Conservation (phyloP, 129 eudicot genomes). For the Deinandra increscens region DNA sequence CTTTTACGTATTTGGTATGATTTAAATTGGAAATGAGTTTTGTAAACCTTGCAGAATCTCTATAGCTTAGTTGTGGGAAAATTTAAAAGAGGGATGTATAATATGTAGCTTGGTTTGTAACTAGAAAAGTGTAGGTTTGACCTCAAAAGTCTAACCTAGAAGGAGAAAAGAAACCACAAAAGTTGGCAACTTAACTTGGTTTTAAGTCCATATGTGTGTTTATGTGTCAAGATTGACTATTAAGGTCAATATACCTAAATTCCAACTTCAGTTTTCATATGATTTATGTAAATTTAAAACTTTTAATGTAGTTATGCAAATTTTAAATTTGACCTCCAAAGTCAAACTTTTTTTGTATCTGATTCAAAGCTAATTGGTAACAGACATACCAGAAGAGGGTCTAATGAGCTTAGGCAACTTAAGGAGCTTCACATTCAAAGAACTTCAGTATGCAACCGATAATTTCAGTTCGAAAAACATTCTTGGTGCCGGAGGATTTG, state of each 20-base stretch:
- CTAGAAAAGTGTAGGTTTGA: too few species aligned
- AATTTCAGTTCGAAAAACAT: conserved; percentile 85
- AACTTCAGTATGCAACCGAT: conserved; percentile 69
- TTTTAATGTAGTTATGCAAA: neutral
- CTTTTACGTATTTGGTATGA: too few species aligned
- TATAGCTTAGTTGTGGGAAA: too few species aligned
- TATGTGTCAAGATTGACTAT: neutral
- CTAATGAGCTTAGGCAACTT: conserved; percentile 69
- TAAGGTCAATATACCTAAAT: neutral
- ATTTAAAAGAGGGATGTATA: too few species aligned
- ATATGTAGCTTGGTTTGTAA: too few species aligned
- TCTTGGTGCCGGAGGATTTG: conserved; percentile 94
- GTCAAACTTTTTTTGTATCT: conserved; percentile 1
- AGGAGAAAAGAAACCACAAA: too few species aligned
- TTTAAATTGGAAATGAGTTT: too few species aligned
- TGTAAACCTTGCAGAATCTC: too few species aligned
- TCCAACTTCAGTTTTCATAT: neutral
- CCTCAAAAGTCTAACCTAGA: too few species aligned
- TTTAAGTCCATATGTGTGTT: neutral
- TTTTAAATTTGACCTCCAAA: conserved; percentile 10
- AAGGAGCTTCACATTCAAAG: conserved; percentile 71
- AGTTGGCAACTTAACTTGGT: too few species aligned
- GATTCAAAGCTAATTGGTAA: conserved; percentile 13
- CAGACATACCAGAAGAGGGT: conserved; percentile 73
- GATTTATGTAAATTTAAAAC: neutral